Conservation (phyloP, 2,329 filamentous ascomycete species). For the Diaporthe helianthi region DNA sequence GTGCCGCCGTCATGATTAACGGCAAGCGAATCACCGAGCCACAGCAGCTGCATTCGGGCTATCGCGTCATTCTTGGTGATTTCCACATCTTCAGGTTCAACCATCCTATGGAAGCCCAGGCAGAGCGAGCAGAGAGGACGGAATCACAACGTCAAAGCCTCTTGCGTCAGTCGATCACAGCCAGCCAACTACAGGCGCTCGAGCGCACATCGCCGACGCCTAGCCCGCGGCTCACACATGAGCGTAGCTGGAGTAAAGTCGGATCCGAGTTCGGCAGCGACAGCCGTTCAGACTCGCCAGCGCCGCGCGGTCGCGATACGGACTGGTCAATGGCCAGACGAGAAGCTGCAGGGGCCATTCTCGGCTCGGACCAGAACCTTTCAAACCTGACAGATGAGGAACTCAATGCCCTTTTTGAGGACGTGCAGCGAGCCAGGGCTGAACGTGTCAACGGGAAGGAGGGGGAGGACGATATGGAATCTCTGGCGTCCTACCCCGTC, state of each 20-base stretch:
- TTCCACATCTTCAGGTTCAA: slow-evolving; percentile 99
- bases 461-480: slow-evolving; percentile 89
- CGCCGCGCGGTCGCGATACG: slow-evolving; percentile 77
- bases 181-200: slow-evolving; percentile 66
- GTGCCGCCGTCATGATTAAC: slow-evolving; percentile 98
- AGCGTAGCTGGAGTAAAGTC: slow-evolving; percentile 79
- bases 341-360: slow-evolving; percentile 89
- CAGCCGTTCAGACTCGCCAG: slow-evolving; percentile 81
- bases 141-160: slow-evolving; percentile 74
- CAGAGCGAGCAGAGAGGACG: slow-evolving; percentile 77
- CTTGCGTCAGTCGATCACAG: slow-evolving; percentile 80
- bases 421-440: slow-evolving; percentile 87
- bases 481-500: slow-evolving; percentile 83
- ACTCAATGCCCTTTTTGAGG: slow-evolving; percentile 90
- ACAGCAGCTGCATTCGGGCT: slow-evolving; percentile 86
- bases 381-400: slow-evolving; percentile 91
- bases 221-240: slow-evolving; percentile 69
- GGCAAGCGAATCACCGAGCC: slow-evolving; percentile 88
- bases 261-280: slow-evolving; percentile 81
- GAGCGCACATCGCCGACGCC: slow-evolving; percentile 64
- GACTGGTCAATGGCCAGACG: slow-evolving; percentile 95
- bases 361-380: slow-evolving; percentile 92
- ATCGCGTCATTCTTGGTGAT: slow-evolving; percentile 93
- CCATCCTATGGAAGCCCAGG: slow-evolving; percentile 92
- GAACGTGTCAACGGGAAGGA: slow-evolving; percentile 75